Evolutionary conservation across 163 green algal genomes (phyloP).

Genomic region (Prototheca wickerhamii): DNA sequence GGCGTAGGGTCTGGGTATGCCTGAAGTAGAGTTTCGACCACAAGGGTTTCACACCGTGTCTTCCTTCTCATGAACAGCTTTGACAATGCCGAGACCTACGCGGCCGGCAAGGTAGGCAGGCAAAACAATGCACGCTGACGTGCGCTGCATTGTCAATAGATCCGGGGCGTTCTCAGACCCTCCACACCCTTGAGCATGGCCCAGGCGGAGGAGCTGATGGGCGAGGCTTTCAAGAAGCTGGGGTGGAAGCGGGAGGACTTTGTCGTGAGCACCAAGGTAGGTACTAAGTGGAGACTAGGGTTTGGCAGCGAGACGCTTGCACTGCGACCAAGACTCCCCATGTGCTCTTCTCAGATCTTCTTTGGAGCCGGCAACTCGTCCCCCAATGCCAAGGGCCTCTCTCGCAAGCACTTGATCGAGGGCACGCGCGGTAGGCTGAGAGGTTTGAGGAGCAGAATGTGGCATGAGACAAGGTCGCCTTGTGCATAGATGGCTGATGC

Average conservation of each 20-base stretch:
- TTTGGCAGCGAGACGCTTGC: too few relatives aligned
- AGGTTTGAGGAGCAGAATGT: background rate
- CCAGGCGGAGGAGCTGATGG: constrained; percentile 69
- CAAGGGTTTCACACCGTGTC: background rate
- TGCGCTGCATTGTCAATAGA: background rate
- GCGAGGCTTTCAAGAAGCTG: constrained; percentile 63
- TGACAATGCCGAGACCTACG: constrained; percentile 82
- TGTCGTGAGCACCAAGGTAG: constrained; percentile 61
- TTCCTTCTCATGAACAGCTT: constrained; percentile 30
- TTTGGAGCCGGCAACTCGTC: constrained; percentile 25
- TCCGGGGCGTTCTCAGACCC: background rate
- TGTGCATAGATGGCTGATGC: background rate
- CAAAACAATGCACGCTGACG: background rate
- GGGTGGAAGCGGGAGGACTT: constrained; percentile 55
- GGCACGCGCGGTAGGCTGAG: constrained; percentile 39
- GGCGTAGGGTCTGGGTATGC: background rate
- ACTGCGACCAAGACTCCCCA: constrained; percentile 32
- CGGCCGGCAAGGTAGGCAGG: constrained; percentile 31
- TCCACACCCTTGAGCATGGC: background rate
- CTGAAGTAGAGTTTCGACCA: background rate
- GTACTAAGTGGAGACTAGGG: too few relatives aligned
- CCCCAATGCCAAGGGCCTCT: constrained; percentile 63
- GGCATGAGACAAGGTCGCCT: background rate
- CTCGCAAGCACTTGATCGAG: constrained; percentile 82
- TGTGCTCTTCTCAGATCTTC: constrained; percentile 56